These are phyloP conservation scores for Boechera stricta DNA, from an alignment of 345 rosid species.

Conservation along the genomic window DNA sequence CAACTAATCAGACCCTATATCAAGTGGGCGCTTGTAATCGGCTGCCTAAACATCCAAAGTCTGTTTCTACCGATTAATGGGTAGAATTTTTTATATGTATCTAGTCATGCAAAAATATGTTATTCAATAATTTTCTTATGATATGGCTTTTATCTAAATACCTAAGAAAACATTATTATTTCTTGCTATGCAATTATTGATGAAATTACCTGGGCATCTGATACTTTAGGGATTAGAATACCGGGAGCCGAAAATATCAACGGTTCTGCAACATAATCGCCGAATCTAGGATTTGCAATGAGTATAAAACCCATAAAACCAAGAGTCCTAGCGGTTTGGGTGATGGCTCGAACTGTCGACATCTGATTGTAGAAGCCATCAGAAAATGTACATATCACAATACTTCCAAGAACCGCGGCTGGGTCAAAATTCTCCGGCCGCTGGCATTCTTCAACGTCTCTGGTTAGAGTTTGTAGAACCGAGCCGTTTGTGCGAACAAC, in stretches of 20 bases:
- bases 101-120: too few relatives aligned
- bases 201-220: constrained; percentile 64
- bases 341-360: constrained; percentile 63
- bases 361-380: constrained; percentile 65
- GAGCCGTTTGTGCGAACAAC: constrained; percentile 54
- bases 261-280: constrained; percentile 73
- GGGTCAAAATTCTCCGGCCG: constrained; percentile 67
- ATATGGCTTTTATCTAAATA: neutral
- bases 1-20: too few relatives aligned
- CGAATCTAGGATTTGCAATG: constrained; percentile 64
- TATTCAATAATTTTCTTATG: neutral
- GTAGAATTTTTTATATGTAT: too few relatives aligned
- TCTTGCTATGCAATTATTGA: neutral
- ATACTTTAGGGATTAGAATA: constrained; percentile 63
- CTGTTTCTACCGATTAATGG: too few relatives aligned
- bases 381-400: constrained; percentile 78
- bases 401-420: constrained; percentile 52
- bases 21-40: too few relatives aligned
- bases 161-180: neutral
- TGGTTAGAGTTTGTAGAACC: constrained; percentile 52
- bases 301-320: constrained; percentile 69
- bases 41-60: too few relatives aligned
- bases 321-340: constrained; percentile 62
- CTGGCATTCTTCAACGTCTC: constrained; percentile 77
- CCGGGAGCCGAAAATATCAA: constrained; percentile 60